phyloP scores from a whole-genome alignment of 805 yeast genomes.

The Lachancea cidri region DNA sequence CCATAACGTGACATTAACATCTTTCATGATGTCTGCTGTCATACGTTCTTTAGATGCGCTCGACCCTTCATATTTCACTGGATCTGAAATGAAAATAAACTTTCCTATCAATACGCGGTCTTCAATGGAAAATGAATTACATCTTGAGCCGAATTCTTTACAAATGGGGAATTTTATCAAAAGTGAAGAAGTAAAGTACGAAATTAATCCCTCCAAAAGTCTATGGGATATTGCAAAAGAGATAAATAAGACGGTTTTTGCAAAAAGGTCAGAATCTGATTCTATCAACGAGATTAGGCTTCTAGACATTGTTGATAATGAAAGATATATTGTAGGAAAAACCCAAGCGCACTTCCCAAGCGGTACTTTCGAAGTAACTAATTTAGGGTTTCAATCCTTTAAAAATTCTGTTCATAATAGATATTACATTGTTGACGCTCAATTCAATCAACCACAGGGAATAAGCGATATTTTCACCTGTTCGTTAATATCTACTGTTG shows the following conservation, averaged over 20 bases:
- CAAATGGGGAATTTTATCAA: slow-evolving; percentile 26
- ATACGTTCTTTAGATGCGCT: slow-evolving; percentile 6
- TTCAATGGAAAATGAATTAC: slow-evolving; percentile 10
- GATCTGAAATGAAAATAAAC: slow-evolving; percentile 10
- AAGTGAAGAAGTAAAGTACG: slow-evolving; percentile 10
- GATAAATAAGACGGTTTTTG: slow-evolving; percentile 7
- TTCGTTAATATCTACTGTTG: slow-evolving; percentile 18
- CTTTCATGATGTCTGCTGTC: slow-evolving; percentile 18
- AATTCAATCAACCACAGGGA: slow-evolving; percentile 28
- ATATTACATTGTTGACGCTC: slow-evolving; percentile 19
- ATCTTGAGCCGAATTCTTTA: slow-evolving; percentile 6
- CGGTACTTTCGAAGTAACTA: slow-evolving; percentile 28
- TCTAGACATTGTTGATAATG: slow-evolving; percentile 18
- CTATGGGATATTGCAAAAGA: slow-evolving; percentile 19
- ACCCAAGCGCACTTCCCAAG: slow-evolving; percentile 14
- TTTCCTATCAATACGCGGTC: slow-evolving; percentile 27
- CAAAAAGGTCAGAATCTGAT: slow-evolving; percentile 9
- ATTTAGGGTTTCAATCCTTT: slow-evolving; percentile 24
- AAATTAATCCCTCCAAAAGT: slow-evolving; percentile 2
- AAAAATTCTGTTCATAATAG: slow-evolving; percentile 1
- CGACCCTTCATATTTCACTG: slow-evolving; percentile 4
- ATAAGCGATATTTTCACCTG: slow-evolving; percentile 21
- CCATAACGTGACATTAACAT: slow-evolving; percentile 20
- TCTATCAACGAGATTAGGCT: slow-evolving; percentile 18
- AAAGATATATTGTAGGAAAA: slow-evolving; percentile 17